Percentiles rank a stretch among this genome's conserved stretches.
phyloP scores from a whole-genome alignment of 805 yeast species.

The Wickerhamiella vanderwaltii region DNA sequence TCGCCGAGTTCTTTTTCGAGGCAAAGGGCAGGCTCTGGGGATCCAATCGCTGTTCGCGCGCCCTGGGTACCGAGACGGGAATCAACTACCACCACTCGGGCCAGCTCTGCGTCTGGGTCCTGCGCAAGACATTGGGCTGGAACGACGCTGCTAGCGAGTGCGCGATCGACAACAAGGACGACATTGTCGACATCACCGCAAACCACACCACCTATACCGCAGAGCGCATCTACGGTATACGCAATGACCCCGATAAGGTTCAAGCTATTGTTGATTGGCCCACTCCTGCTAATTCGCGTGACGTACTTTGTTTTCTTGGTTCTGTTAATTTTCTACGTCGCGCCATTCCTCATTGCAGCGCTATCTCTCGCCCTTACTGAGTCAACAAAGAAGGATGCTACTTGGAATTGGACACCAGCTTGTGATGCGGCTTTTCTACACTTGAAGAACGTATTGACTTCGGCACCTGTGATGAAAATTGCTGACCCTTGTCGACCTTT shows the following conservation, averaged over 20 bases:
- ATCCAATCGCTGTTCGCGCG: too few relatives aligned
- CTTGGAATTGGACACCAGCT: not conserved
- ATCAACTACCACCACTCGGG: too few relatives aligned
- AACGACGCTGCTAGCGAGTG: too few relatives aligned
- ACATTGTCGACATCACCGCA: too few relatives aligned
- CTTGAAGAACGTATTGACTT: not conserved
- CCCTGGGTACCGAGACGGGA: too few relatives aligned
- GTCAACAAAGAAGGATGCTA: not conserved
- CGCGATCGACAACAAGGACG: too few relatives aligned
- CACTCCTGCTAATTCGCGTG: not conserved
- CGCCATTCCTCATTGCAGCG: not conserved
- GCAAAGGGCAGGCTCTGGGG: too few relatives aligned
- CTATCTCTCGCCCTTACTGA: not conserved
- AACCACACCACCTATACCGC: too few relatives aligned
- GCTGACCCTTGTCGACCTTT: not conserved
- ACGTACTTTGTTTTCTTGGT: not conserved
- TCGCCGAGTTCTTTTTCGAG: too few relatives aligned
- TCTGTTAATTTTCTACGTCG: not conserved
- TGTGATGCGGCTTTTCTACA: not conserved
- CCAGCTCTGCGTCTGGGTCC: too few relatives aligned
- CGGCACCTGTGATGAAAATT: not conserved
- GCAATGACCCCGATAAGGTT: slow-evolving; percentile 7
- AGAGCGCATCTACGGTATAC: too few relatives aligned
- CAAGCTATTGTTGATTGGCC: slow-evolving; percentile 5
- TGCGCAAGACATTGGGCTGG: too few relatives aligned